Base-by-base conservation (phyloP, 176 grass and related monocot genomes). In the Alloteropsis semialata region DNA sequence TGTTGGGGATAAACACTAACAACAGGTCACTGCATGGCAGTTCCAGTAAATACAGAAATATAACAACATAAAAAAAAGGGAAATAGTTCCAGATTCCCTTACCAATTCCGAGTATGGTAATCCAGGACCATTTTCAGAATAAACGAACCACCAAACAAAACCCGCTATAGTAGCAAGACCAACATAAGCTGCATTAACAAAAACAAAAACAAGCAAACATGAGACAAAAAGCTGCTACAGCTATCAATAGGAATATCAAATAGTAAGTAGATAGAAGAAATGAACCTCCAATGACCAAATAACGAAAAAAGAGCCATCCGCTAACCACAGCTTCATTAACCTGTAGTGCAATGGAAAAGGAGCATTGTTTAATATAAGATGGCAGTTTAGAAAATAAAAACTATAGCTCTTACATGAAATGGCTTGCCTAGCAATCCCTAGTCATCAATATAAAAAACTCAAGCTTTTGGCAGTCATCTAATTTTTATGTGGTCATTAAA, bases 91-190 rank as follows among this genome's bases (percentile, higher is more conserved):
- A 17, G 46, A 72, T 63, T 57, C 36, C 19, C 78, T 84, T 92
- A 99, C 96, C 91, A 99, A 81, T 93, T 99, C 96, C 66, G 78
- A 91, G 82, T 99, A 99, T 84, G 91, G 89, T 78, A 99, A 84
- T 36, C 77, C 90, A 87, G 96, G 96, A 48, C 96, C 96, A 90
- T 87, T 71, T 82, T 95, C 96, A 78, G 89, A 92, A 90, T 96
- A 99, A 86, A 99, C 89, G 72, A 99, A 99, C 93, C 96, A 99
- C 96, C 96, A 99, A 68, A 93, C 91, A 33, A 99, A 99, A 44
- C 96, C 96, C 24, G 85, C 91, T 80, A 99, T 94, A 65, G 96
- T 99, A 81, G 96, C 96, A 80, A 99, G 91, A 67, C 96, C 96
- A 87, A 99, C 96, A 83, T 99, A 99, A 72, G 91, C 96, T 99